Evolutionary conservation across 805 yeast species (phyloP), one percentile per base, ranked within the genome.

Genomic region (Nakazawaea wickerhamii): DNA sequence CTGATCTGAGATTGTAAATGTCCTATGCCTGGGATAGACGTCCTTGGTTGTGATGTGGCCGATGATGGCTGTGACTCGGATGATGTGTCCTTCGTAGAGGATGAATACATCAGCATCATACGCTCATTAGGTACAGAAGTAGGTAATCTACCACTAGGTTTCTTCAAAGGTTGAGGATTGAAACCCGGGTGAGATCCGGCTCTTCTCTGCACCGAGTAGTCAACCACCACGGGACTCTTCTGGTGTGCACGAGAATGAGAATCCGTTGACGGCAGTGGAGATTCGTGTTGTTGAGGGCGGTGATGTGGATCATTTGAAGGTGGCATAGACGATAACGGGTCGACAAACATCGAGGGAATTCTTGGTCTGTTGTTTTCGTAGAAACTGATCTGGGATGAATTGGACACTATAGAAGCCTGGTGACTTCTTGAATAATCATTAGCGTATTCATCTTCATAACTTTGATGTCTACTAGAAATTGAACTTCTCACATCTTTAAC

Each of bases 291-390:
- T n/a, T n/a, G 47, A 44, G 30, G 43, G 26, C 18, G 44, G 33
- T 28, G 38, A 23, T 23, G 30, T 17, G 45, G 19, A 25, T 35
- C 20, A 30, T 30, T 30, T 35, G 50, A 22, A 14, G 31, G 30
- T 11, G 71, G 70, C 3, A 54, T 64, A 1, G 74, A 69, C 2
- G 75, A 73, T 43, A 73, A 60, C 1, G 80, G 80, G 48, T 74
- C 80, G 41, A 63, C 58, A 26, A 70, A 61, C 30, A 73, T 58
- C 9, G 77, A 72, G 4, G 77, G 77, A 43, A 67, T 62, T 47
- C 79, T 54, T 27, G 61, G 70, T 40, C 72, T 58, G 36, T 38
- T 38, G 10, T 20, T 36, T 22, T 43, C 46, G 19, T 43, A 43
- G 25, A 43, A 43, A 18, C 46, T 43, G 26, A 43, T 38, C 26